A percentile compares a stretch with the other conserved stretches of the same genome.
Conservation (phyloP, 2,329 filamentous ascomycete species). For the Microdochium paspali region DNA sequence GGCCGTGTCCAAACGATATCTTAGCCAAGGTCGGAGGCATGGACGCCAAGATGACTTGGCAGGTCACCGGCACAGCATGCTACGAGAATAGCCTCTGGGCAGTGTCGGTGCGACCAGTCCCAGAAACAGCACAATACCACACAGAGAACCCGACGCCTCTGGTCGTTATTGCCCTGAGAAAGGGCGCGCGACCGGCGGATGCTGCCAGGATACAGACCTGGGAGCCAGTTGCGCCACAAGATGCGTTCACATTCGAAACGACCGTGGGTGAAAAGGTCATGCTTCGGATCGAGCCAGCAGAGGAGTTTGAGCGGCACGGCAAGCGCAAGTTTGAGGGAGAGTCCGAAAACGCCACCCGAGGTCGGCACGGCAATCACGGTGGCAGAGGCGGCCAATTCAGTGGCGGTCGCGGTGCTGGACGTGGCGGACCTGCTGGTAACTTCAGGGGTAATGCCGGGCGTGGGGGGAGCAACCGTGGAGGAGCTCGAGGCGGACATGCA, state of each 20-base stretch:
- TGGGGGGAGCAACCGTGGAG: conserved; percentile 18
- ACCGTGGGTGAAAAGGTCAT: conserved; percentile 80
- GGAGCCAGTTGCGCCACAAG: conserved; percentile 64
- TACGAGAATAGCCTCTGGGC: conserved; percentile 84
- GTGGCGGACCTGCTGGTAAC: conserved; percentile 30
- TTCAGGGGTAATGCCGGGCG: conserved; percentile 5
- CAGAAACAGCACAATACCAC: conserved; percentile 57
- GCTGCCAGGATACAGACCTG: conserved; percentile 76
- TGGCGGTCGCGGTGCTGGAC: conserved; percentile 25
- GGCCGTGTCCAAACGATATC: conserved; percentile 61
- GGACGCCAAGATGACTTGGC: conserved; percentile 75
- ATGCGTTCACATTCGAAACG: conserved; percentile 70
- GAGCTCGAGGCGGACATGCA: conserved; percentile 26
- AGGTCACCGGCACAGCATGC: conserved; percentile 66
- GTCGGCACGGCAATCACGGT: conserved; percentile 18
- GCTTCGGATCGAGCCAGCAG: conserved; percentile 69
- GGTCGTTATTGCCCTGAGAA: conserved; percentile 73
- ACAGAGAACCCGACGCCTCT: conserved; percentile 72
- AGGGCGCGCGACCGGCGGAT: conserved; percentile 67
- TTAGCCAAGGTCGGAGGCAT: conserved; percentile 81
- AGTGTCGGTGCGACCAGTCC: conserved; percentile 65
- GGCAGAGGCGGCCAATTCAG: conserved; percentile 19
- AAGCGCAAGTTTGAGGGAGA: background rate
- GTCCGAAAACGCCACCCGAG: background rate
- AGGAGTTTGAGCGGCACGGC: background rate